phyloP scores from a whole-genome alignment of 2,329 filamentous ascomycete genomes.

The Hypoxylon sp. region DNA sequence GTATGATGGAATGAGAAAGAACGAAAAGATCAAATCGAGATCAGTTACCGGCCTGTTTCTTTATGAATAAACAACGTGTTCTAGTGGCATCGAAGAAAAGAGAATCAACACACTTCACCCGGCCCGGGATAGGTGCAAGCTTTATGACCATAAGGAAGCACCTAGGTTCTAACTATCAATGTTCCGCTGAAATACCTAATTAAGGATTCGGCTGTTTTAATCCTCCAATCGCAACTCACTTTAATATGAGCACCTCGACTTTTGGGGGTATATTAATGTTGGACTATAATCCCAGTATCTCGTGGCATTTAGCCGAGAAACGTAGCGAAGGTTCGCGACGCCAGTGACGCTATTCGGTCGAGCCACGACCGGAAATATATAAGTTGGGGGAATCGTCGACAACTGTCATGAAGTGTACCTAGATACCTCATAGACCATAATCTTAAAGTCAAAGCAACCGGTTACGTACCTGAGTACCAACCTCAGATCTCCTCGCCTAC shows the following conservation, averaged over 20 bases:
- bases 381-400: background rate
- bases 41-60: background rate
- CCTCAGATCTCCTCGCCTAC: background rate
- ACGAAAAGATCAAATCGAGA: background rate
- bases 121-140: no score
- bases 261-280: background rate
- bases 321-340: constrained; percentile 3
- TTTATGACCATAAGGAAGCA: background rate
- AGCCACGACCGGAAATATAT: constrained; percentile 18
- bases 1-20: constrained; percentile 1
- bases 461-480: background rate
- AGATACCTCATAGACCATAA: background rate
- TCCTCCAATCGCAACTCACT: constrained; percentile 20
- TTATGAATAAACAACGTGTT: background rate
- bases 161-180: background rate
- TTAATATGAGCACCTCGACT: constrained; percentile 16
- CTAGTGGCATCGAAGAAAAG: background rate
- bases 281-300: background rate
- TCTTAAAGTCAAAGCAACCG: background rate
- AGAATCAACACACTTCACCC: no score
- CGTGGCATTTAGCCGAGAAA: constrained; percentile 41
- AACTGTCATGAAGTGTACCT: background rate
- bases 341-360: constrained; percentile 19
- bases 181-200: constrained; percentile 2
- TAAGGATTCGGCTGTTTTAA: constrained; percentile 28